phyloP scores from a whole-genome alignment of 1,139 yeast genomes.

The Suhomyces choctaworum region DNA sequence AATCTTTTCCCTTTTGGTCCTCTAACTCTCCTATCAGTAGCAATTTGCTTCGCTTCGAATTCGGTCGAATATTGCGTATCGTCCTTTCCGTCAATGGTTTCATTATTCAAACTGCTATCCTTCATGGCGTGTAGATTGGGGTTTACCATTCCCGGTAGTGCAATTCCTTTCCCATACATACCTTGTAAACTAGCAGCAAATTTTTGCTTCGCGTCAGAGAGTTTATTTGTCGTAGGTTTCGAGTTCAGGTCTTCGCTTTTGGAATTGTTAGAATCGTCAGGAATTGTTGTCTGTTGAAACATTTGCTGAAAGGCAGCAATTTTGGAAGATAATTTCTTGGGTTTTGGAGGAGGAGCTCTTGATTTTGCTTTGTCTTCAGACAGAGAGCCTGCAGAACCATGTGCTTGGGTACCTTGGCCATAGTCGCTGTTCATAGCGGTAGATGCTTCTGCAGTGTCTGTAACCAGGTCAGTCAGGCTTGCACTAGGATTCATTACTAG shows the following conservation, averaged over 20 bases:
- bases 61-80: neutral
- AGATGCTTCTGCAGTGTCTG: no score
- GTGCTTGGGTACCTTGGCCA: no score
- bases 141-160: conserved; percentile 65
- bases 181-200: conserved; percentile 61
- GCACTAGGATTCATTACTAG: no score
- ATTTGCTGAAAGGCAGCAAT: conserved; percentile 80
- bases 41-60: neutral
- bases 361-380: conserved; percentile 2
- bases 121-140: conserved; percentile 21
- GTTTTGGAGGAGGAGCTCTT: conserved; percentile 62
- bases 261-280: conserved; percentile 8
- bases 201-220: conserved; percentile 38
- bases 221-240: conserved; percentile 17
- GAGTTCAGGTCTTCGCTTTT: conserved; percentile 2
- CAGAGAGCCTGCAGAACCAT: no score
- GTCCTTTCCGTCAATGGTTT: conserved; percentile 64
- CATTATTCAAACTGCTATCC: no score
- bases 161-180: conserved; percentile 53
- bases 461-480: no score
- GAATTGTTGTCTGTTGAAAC: conserved; percentile 33
- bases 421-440: no score
- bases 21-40: conserved; percentile 47
- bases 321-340: conserved; percentile 72
- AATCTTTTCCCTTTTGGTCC: conserved; percentile 81